Evolutionary conservation across 2,329 filamentous ascomycete species (phyloP).

Genomic region (Diplodia mutila): DNA sequence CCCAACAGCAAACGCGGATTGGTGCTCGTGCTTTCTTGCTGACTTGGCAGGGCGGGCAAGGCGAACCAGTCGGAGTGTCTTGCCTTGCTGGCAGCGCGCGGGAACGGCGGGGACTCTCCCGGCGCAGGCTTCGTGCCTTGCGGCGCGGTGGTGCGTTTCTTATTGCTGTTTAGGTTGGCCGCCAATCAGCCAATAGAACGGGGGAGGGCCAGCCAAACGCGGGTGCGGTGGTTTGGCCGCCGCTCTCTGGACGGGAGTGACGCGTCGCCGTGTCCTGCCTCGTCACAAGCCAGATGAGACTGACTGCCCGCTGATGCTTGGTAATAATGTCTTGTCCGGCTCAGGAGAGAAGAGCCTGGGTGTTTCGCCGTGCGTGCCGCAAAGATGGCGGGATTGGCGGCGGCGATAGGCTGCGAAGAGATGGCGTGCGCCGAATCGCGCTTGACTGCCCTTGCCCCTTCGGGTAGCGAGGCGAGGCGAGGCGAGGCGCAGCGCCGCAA

Average conservation of each 20-base stretch:
- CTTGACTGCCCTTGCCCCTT: neutral
- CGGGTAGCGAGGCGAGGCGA: neutral
- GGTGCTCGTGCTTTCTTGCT: neutral
- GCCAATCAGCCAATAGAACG: too few species aligned
- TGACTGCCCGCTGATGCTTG: neutral
- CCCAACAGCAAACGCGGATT: neutral
- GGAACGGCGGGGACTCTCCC: neutral
- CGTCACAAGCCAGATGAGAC: neutral
- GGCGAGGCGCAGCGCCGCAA: conserved; percentile 15
- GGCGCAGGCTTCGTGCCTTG: neutral
- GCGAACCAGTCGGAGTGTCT: neutral
- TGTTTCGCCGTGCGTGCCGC: neutral
- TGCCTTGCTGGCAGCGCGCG: neutral
- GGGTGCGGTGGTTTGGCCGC: neutral
- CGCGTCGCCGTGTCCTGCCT: neutral
- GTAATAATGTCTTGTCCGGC: neutral
- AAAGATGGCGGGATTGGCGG: conserved; percentile 3
- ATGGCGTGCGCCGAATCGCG: conserved; percentile 7
- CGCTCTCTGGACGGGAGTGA: neutral
- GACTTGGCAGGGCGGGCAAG: conserved; percentile 3
- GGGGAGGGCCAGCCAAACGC: neutral
- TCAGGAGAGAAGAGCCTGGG: neutral
- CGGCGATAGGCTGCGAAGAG: conserved; percentile 10
- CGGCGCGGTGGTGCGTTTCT: neutral
- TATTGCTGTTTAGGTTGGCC: neutral